Evolutionary conservation across 805 yeast species (phyloP).

Genomic region (Cyberlindnera maritima): DNA sequence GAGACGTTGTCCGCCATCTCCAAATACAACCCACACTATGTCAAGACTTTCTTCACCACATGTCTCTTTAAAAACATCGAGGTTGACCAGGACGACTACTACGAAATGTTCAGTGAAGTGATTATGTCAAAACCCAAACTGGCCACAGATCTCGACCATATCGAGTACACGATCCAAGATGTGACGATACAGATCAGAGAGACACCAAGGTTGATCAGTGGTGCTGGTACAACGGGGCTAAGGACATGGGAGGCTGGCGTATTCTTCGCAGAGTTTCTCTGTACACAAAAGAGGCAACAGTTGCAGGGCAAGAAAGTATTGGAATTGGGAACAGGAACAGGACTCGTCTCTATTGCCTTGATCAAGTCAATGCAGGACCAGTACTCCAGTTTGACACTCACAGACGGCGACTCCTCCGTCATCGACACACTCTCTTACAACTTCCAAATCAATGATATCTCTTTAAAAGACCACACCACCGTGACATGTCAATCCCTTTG

Average conservation of each 20-base stretch:
- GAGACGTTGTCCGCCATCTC: conserved; percentile 21
- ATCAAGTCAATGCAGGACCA: conserved; percentile 9
- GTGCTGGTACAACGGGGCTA: conserved; percentile 81
- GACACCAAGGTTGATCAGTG: conserved; percentile 62
- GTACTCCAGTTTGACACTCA: conserved; percentile 38
- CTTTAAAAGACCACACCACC: conserved; percentile 14
- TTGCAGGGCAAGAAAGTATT: conserved; percentile 37
- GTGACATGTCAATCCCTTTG: conserved; percentile 42
- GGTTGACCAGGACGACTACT: conserved; percentile 38
- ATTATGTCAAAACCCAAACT: conserved; percentile 26
- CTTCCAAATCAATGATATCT: conserved; percentile 41
- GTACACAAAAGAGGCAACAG: conserved; percentile 10
- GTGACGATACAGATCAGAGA: conserved; percentile 44
- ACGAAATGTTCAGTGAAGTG: conserved; percentile 31
- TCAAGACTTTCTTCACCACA: conserved; percentile 41
- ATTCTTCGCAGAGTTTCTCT: conserved; percentile 54
- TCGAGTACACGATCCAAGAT: conserved; percentile 29
- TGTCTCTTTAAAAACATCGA: conserved; percentile 36
- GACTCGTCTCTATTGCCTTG: conserved; percentile 57
- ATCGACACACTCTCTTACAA: conserved; percentile 46
- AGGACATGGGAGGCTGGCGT: conserved; percentile 95
- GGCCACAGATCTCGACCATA: conserved; percentile 30
- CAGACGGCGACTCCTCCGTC: conserved; percentile 67
- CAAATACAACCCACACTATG: conserved; percentile 50
- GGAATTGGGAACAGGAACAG: conserved; percentile 92